Percentiles rank a stretch among this genome's conserved stretches.
Evolutionary conservation across 129 eudicot genomes (phyloP).

Genomic region (Cynara cardunculus): DNA sequence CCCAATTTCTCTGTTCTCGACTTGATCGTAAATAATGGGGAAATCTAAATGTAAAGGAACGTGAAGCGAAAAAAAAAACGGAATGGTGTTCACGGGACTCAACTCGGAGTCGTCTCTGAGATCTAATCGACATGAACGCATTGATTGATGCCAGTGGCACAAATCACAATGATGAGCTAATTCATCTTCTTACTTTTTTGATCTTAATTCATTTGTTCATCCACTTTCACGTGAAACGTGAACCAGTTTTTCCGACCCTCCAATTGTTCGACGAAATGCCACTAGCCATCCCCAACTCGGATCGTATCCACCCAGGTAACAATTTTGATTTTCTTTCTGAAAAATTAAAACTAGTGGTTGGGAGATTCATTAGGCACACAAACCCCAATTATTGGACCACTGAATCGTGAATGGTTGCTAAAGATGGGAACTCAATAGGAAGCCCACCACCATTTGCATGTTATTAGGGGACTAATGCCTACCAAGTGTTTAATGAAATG

Average conservation of each 20-base stretch:
- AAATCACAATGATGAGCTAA: not conserved
- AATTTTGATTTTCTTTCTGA: not conserved
- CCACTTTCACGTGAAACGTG: not conserved
- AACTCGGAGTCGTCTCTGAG: not conserved
- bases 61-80: not conserved
- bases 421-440: not conserved
- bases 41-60: not conserved
- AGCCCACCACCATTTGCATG: not conserved
- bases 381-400: not conserved
- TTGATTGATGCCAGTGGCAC: not conserved
- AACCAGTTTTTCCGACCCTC: not conserved
- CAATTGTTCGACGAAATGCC: conserved; percentile 6
- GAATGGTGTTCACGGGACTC: not conserved
- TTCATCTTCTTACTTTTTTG: not conserved
- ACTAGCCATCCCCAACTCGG: not conserved
- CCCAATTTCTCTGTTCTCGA: too few relatives aligned
- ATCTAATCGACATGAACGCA: not conserved
- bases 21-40: not conserved
- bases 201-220: not conserved
- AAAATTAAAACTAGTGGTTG: not conserved
- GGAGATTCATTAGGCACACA: not conserved
- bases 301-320: not conserved
- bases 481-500: not conserved
- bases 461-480: not conserved
- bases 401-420: not conserved